A percentile compares a stretch with the other conserved stretches of the same genome.
Conservation (phyloP, 2,329 filamentous ascomycete species). For the Aureobasidium namibiae region DNA sequence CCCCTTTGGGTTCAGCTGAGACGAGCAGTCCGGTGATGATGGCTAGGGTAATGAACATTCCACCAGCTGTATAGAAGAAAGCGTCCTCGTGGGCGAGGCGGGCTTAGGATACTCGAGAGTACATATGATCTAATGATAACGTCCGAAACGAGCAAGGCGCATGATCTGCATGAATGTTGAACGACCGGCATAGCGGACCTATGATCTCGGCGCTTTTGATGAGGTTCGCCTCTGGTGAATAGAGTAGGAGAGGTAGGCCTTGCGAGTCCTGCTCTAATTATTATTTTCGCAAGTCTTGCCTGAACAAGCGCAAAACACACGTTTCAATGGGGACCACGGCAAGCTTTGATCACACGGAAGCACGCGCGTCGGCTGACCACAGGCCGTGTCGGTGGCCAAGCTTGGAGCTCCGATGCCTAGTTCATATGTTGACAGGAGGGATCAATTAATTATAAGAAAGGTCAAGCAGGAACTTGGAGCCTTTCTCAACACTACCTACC, state of each 20-base stretch:
- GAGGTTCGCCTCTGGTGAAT: not conserved
- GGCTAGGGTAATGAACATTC: not conserved
- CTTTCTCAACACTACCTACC: conserved; percentile 4
- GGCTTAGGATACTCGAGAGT: not conserved
- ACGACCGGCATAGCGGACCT: not conserved
- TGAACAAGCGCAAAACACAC: not conserved
- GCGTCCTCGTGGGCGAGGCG: not conserved
- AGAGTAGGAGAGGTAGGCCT: not conserved
- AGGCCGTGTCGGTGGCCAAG: not conserved
- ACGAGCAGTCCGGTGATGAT: not conserved
- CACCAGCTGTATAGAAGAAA: not conserved
- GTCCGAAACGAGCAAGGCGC: not conserved
- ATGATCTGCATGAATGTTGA: not conserved
- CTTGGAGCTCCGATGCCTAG: not conserved
- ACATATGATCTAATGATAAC: conserved; percentile 1
- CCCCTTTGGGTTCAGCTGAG: conserved; percentile 16
- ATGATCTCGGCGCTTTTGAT: not conserved
- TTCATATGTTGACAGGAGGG: not conserved
- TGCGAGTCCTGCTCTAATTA: not conserved
- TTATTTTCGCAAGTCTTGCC: conserved; percentile 3
- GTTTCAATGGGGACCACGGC: not conserved
- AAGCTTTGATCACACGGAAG: not conserved
- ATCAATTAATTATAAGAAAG: conserved; percentile 2
- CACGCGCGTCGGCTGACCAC: conserved; percentile 4
- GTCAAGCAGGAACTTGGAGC: not conserved